These are phyloP conservation scores for Vaccinium macrocarpon DNA, from an alignment of 148 eudicot species.

Conservation along the genomic window DNA sequence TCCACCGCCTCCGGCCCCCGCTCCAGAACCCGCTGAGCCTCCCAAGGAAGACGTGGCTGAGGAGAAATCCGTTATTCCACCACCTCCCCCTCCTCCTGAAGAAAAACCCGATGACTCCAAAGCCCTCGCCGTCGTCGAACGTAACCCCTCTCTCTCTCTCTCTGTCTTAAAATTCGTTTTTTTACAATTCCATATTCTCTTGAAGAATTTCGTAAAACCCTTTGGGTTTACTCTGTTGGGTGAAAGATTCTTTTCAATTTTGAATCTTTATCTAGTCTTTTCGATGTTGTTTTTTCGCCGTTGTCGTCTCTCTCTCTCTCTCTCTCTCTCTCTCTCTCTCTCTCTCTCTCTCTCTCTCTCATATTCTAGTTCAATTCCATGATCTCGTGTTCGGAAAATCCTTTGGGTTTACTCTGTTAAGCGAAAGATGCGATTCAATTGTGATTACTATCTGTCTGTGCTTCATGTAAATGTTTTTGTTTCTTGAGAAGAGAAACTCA, in stretches of 20 bases:
- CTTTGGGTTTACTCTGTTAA: not conserved
- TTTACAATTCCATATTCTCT: not conserved
- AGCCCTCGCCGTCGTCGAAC: conserved; percentile 45
- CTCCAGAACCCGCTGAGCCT: conserved; percentile 19
- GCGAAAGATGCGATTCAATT: not conserved
- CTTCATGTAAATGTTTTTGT: not conserved
- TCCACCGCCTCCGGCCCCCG: conserved; percentile 13
- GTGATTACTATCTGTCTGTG: not conserved
- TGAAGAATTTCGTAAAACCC: not conserved
- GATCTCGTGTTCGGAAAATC: not conserved
- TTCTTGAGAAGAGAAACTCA: not conserved
- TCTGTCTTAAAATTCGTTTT: not conserved
- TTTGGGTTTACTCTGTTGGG: not conserved
- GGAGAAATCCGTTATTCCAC: conserved; percentile 44
- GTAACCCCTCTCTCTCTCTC: conserved; percentile 27
- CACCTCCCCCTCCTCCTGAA: conserved; percentile 25
- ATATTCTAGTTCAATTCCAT: not conserved
- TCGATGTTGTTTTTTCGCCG: not conserved
- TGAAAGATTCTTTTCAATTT: not conserved
- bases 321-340: not conserved
- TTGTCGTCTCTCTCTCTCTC: conserved; percentile 18
- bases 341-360: not conserved
- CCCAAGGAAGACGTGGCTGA: conserved; percentile 31
- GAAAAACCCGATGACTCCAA: conserved; percentile 47
- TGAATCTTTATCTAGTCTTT: no score